Evolutionary conservation across 805 yeast species (phyloP).

Genomic region (Yamadazyma paraphyllophila): DNA sequence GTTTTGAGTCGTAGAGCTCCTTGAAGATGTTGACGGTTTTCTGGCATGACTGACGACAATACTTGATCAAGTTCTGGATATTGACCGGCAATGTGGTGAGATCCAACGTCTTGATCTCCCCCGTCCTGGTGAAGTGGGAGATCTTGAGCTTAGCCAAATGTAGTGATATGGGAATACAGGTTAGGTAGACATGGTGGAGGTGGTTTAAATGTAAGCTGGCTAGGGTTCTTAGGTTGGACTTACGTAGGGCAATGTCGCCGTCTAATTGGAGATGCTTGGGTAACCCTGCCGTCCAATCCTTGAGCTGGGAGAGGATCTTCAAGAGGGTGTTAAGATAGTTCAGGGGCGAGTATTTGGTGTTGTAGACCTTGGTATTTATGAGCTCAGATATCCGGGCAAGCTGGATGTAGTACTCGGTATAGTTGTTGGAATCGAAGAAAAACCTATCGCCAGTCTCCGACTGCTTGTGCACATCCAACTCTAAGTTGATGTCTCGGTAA

Average conservation of each 20-base stretch:
- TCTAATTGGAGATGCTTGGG: constrained; percentile 20
- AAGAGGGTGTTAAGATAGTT: constrained; percentile 17
- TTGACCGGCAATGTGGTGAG: constrained; percentile 18
- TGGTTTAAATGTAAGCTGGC: constrained; percentile 28
- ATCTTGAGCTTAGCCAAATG: constrained; percentile 21
- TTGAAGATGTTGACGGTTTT: constrained; percentile 24
- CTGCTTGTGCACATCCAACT: constrained; percentile 1
- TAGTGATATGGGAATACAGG: constrained; percentile 24
- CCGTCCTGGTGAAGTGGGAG: constrained; percentile 8
- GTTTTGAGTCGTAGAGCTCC: constrained; percentile 17
- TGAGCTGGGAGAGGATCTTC: constrained; percentile 15
- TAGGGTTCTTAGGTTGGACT: constrained; percentile 18
- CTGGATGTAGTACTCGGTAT: constrained; percentile 20
- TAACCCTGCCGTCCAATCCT: constrained; percentile 21
- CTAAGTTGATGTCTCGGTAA: constrained; percentile 18
- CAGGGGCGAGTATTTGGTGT: constrained; percentile 15
- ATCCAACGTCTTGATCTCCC: neutral
- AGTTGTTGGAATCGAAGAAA: constrained; percentile 4
- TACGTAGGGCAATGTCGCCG: constrained; percentile 11
- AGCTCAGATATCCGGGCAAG: constrained; percentile 24
- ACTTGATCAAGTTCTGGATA: constrained; percentile 17
- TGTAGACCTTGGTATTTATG: constrained; percentile 22
- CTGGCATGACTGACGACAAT: constrained; percentile 20
- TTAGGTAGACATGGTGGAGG: constrained; percentile 26
- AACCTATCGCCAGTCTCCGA: neutral